Evolutionary conservation across 257 asterid species (phyloP), one percentile per base, ranked within the genome.

Genomic region (Orobanche coerulescens): DNA sequence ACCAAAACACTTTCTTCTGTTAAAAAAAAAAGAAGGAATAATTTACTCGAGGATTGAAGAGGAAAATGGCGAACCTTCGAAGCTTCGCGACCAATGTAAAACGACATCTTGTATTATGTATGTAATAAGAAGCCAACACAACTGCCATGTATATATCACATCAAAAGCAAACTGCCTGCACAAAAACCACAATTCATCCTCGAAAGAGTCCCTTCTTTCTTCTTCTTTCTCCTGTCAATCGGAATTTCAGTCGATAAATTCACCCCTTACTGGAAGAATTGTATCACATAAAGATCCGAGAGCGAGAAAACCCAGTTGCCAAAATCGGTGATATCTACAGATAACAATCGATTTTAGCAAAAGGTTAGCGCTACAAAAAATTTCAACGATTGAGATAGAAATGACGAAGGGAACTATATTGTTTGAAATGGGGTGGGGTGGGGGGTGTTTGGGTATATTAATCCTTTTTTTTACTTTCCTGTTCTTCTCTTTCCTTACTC

Each of bases 81-180:
- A 79, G 95, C 90, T 82, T 87, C 97, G 78, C 97, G 95, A 83
- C 95, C 82, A 76, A 90, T 81, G 93, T 92, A 92, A 82, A 88
- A 75, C 87, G 98, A 84, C 98, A 92, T 92, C 72, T 65, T n/a
- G n/a, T 47, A 80, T 46, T 81, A 52, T 39, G 65, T 64, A 46
- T 81, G 76, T 58, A 28, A 61, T n/a, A n/a, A n/a, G n/a, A 46
- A 53, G 46, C 72, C 62, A 64, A 40, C 70, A 74, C 56, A 75
- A 80, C 67, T 70, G 62, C 91, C 94, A 82, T n/a, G n/a, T n/a
- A n/a, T n/a, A n/a, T 84, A 80, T 80, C 67, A 87, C 81, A 78
- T 77, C 86, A 82, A 65, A 72, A 80, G 66, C 77, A 75, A 62
- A 71, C 73, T 66, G 49, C 39, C 58, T 14, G 36, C 14, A 61